Conservation (phyloP, 2,329 filamentous ascomycete species). For the Pseudogymnoascus sp. region DNA sequence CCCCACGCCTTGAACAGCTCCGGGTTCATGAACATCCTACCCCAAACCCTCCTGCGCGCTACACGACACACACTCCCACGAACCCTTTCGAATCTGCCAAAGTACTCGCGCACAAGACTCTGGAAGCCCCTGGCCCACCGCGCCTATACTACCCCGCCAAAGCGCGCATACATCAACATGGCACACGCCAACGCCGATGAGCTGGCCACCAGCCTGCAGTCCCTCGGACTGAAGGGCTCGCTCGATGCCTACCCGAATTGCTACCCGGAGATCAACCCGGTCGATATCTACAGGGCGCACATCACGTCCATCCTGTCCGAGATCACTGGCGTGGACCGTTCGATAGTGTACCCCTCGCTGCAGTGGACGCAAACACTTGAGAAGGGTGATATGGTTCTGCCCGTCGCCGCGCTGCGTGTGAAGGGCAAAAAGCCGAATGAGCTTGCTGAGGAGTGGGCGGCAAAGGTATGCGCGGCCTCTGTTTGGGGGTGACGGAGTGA, state of each 20-base stretch:
- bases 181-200: conserved; percentile 8
- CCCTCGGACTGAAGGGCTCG: conserved; percentile 22
- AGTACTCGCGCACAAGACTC: neutral
- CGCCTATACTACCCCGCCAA: conserved; percentile 3
- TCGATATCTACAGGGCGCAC: conserved; percentile 74
- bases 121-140: neutral
- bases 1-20: neutral
- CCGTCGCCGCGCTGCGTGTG: conserved; percentile 71
- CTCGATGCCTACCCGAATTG: conserved; percentile 44
- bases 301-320: conserved; percentile 62
- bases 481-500: neutral
- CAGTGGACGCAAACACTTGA: conserved; percentile 75
- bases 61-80: conserved; percentile 1
- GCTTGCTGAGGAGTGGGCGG: conserved; percentile 55
- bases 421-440: conserved; percentile 63
- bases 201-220: conserved; percentile 20
- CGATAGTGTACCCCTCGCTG: conserved; percentile 67
- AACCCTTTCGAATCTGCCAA: neutral
- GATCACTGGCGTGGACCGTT: conserved; percentile 63
- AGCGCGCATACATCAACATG: conserved; percentile 6
- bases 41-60: conserved; percentile 2
- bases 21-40: conserved; percentile 6
- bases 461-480: conserved; percentile 42
- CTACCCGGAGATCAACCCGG: conserved; percentile 64
- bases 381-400: conserved; percentile 74